Evolutionary conservation across 495 filamentous ascomycete species (phyloP), one percentile per base, ranked within the genome.

Genomic region (Sporormia fimetaria): DNA sequence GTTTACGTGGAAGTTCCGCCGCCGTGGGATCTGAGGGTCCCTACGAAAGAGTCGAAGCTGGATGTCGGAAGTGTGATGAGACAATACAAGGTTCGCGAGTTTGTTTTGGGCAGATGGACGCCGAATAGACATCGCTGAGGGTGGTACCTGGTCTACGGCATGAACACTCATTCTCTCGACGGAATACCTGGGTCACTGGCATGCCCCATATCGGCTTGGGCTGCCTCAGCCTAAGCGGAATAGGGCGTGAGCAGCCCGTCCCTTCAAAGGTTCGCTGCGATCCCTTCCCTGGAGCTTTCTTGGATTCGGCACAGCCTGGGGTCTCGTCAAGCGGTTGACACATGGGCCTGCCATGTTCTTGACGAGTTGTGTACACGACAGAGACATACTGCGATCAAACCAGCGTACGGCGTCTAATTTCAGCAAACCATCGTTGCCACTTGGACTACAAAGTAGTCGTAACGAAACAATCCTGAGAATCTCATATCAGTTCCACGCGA

Each of bases 1-100:
- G 76, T 76, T 41, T 99, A 88, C 58, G 88, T 96, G 2, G 88
- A 99, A 45, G 67, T 96, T 9, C 92, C 92, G 6, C 73, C 81
- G 7, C 85, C 87, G 3, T 37, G 33, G 28, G 21, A 59, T 61
- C 34, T 33, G 11, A 63, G 70, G 4, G 51, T 62, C 3, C 54
- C 42, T 38, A 39, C 52, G 20, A 21, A 24, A 12, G 33, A 27
- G 4, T 31, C 21, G 37, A 56, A 69, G 10, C 57, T 68, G 9
- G 74, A 79, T 38, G 68, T 92, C 26, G 69, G 73, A 2, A 66
- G 58, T 10, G 56, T 84, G 21, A 56, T 96, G 25, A 68, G 68
- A 55, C 65, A 68, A 32, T 99, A 93, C 53, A 78, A 68, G 38
- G 74, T 96, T 8, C 69, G 86, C 33, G 90, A 99, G 56, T 70